Evolutionary conservation across 306 rosid species (phyloP), one percentile per base, ranked within the genome.

Genomic region (Arachis stenosperma): DNA sequence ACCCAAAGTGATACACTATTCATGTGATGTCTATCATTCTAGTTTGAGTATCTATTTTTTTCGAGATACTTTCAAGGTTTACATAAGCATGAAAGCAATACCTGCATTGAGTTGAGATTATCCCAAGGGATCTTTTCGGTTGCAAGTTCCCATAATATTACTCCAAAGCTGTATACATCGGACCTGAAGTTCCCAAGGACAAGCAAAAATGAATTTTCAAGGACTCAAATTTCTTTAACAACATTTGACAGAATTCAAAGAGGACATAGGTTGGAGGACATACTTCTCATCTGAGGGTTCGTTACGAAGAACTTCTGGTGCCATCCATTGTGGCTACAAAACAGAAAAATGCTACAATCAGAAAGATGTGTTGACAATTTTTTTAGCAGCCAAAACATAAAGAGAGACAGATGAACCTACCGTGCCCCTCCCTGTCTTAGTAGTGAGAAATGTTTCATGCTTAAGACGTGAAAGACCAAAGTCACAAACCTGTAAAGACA

Each of bases 241-340:
- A 75, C 44, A 43, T 47, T 50, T 63, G 42, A 10, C 65, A 54
- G n/a, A 55, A 51, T 27, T 74, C 17, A 22, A 65, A 42, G 30
- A 55, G 68, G 64, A 75, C 53, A 65, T 42, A 48, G 69, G 59
- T 40, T 33, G 37, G 37, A 33, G 64, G 69, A 79, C 92, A 60
- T 85, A 95, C 99, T 95, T 95, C 78, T 95, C 99, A 78, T 95
- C 97, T 2, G 98, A 90, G 41, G 97, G 96, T 78, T 95, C 99
- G 46, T 95, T 90, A 48, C 99, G 99, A 78, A 95, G 97, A 81
- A 95, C 97, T 90, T 95, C 99, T 43, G 99, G 99, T 69, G 99
- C 99, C 99, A 95, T 95, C 99, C 99, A 95, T 86, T 95, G 99
- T 79, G 98, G 99, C 99, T 95, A 55, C 73, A 81, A 74, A 81